A percentile compares a stretch with the other conserved stretches of the same genome.
These are phyloP conservation scores for Medicago ruthenica DNA, from an alignment of 306 rosid species.

Conservation along the genomic window DNA sequence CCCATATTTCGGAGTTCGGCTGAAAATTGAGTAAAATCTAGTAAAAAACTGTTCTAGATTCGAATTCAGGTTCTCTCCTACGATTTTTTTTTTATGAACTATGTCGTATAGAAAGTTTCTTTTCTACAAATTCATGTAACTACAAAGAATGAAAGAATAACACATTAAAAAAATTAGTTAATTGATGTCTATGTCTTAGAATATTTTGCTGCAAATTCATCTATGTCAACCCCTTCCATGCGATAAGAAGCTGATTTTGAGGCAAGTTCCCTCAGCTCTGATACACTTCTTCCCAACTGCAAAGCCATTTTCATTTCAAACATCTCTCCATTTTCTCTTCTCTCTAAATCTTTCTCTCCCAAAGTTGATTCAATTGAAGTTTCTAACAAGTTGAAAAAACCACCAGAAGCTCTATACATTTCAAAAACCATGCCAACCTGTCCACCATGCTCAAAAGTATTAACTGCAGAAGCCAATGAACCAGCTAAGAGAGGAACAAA, in stretches of 20 bases:
- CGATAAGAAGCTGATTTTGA: slow-evolving; percentile 55
- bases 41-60: no score
- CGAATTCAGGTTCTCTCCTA: no score
- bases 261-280: slow-evolving; percentile 59
- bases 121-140: background rate
- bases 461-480: slow-evolving; percentile 54
- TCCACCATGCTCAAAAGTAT: slow-evolving; percentile 66
- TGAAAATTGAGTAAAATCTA: no score
- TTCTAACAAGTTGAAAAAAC: slow-evolving; percentile 54
- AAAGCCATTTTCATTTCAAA: slow-evolving; percentile 68
- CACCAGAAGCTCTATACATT: slow-evolving; percentile 66
- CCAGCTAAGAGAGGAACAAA: slow-evolving; percentile 59
- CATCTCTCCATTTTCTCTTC: slow-evolving; percentile 64
- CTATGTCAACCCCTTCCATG: slow-evolving; percentile 45
- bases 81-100: no score
- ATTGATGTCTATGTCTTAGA: slow-evolving; percentile 17
- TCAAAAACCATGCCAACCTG: slow-evolving; percentile 82
- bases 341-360: slow-evolving; percentile 56
- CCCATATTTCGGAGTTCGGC: no score
- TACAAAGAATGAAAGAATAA: background rate
- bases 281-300: slow-evolving; percentile 69
- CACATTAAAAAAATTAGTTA: no score
- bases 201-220: slow-evolving; percentile 63
- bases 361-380: background rate
- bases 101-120: background rate